A percentile compares a stretch with the other conserved stretches of the same genome.
Evolutionary conservation across 1,139 yeast genomes (phyloP).

Genomic region (Saccharomyces hybrid): DNA sequence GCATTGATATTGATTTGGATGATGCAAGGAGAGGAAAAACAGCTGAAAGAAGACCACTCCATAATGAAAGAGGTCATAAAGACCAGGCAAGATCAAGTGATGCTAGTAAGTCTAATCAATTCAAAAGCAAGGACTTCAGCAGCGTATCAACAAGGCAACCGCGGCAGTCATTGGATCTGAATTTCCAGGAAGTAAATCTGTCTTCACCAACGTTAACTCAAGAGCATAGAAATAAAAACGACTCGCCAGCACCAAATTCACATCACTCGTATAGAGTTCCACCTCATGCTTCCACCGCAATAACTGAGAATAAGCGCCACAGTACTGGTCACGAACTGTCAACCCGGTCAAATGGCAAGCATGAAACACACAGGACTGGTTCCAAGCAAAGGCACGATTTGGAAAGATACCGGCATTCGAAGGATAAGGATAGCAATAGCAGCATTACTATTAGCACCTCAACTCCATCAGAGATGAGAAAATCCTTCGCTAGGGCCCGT

Average conservation of each 20-base stretch:
- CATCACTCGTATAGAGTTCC: slow-evolving; percentile 3
- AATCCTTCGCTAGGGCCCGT: slow-evolving; percentile 22
- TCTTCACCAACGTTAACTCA: slow-evolving; percentile 18
- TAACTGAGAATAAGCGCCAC: slow-evolving; percentile 2
- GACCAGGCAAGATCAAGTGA: background rate
- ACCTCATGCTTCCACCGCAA: slow-evolving; percentile 3
- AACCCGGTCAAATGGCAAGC: background rate
- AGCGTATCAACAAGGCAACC: slow-evolving; percentile 3
- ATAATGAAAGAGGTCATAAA: slow-evolving; percentile 5
- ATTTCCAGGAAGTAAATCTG: slow-evolving; percentile 26
- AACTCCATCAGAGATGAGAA: slow-evolving; percentile 13
- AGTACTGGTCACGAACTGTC: slow-evolving; percentile 1
- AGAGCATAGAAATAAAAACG: slow-evolving; percentile 6
- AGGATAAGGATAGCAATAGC: slow-evolving; percentile 12
- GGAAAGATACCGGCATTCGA: slow-evolving; percentile 13
- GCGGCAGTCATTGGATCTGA: slow-evolving; percentile 24
- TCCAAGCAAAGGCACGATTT: slow-evolving; percentile 12
- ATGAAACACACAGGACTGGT: slow-evolving; percentile 1
- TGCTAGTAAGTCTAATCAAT: background rate
- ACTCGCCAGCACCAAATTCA: slow-evolving; percentile 1
- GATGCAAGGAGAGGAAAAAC: slow-evolving; percentile 12
- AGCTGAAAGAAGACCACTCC: slow-evolving; percentile 1
- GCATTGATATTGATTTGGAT: slow-evolving; percentile 27
- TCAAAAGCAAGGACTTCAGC: slow-evolving; percentile 2
- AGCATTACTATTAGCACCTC: slow-evolving; percentile 13